Percentiles rank a stretch among this genome's conserved stretches.
These are phyloP conservation scores for Chlorella sp. DNA, from an alignment of 139 green algal species.

Conservation along the genomic window DNA sequence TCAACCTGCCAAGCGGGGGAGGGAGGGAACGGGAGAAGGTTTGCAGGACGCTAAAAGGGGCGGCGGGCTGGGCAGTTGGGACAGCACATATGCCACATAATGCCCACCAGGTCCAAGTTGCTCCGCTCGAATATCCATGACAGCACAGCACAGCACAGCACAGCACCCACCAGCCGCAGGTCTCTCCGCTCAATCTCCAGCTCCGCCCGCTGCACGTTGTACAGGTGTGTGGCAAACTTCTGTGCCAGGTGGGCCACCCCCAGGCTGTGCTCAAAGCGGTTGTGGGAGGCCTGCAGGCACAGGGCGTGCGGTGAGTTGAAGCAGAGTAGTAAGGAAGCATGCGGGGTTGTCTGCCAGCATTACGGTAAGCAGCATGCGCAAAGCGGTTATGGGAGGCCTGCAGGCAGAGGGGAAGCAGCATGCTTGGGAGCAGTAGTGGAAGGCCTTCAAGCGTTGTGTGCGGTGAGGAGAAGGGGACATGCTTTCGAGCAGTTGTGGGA, in stretches of 20 bases:
- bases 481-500: constrained; percentile 85
- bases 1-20: not conserved
- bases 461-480: no score
- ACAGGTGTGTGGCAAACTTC: constrained; percentile 48
- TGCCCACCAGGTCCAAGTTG: constrained; percentile 63
- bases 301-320: not conserved
- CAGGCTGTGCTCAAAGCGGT: constrained; percentile 87
- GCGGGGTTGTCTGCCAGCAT: no score
- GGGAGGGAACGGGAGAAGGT: not conserved
- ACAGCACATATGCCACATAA: not conserved
- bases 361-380: no score
- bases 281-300: constrained; percentile 76
- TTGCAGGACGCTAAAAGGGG: no score
- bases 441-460: no score
- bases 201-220: constrained; percentile 51
- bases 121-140: constrained; percentile 55
- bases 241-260: constrained; percentile 76
- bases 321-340: no score
- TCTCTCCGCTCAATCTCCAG: constrained; percentile 66
- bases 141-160: constrained; percentile 35
- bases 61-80: no score
- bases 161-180: constrained; percentile 54
- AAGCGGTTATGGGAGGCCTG: no score
- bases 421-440: no score
- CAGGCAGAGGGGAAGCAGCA: no score